Evolutionary conservation across 371 early-diverging fungal species (phyloP), one percentile per base, ranked within the genome.

Genomic region (Funneliformis caledonium): DNA sequence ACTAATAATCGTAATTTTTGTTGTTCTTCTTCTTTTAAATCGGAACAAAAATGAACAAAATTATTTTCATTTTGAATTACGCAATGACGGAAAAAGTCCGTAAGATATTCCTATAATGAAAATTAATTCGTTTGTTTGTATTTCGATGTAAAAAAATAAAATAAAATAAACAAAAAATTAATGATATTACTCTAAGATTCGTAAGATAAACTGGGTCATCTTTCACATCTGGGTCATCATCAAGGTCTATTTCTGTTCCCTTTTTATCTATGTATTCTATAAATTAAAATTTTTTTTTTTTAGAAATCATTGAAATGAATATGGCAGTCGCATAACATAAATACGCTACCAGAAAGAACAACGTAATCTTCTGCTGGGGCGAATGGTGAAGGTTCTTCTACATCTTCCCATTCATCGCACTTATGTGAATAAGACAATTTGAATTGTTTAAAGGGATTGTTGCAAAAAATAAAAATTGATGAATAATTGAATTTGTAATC

Each of bases 161-260:
- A 42, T 26, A 33, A n/a, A 16, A 26, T 31, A 37, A 33, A 56
- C 42, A 14, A 31, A 48, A 76, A 31, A n/a, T 48, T 33, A 37
- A n/a, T 65, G n/a, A 16, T 22, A 80, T 82, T 84, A 88, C 90
- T 87, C 88, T 91, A 86, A 94, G 87, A 80, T 94, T 91, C 47
- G 90, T 86, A 81, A 93, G 91, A 82, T 91, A 95, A 50, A 95
- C 88, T 9, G 94, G 94, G 83, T 93, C 93, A 12, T 90, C 85
- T 80, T 88, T 86, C 37, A 93, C 78, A 64, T 94, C 95, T 64
- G 93, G 89, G 76, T 95, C 94, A 74, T 91, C 90, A 72, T 91
- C 93, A 62, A 92, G 91, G 31, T 91, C 93, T 4, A 88, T 85
- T n/a, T 88, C 92, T 14, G 4, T 47, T 16, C 81, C 81, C n/a